Evolutionary conservation across 2,329 filamentous ascomycete species (phyloP), one percentile per base, ranked within the genome.

Genomic region (Talaromyces atroroseus): DNA sequence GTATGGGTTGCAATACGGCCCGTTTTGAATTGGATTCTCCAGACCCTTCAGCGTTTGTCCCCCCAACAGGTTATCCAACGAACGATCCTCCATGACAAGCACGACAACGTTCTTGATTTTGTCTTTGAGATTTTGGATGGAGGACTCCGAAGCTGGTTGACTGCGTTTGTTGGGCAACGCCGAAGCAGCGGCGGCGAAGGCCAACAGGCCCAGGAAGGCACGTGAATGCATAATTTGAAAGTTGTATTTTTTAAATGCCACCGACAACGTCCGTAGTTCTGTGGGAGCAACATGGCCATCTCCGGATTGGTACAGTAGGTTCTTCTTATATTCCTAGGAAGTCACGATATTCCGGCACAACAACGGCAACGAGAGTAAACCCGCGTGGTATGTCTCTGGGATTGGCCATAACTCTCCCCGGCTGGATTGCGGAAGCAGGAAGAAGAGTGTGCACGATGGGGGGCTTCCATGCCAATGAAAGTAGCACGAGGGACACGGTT

Each of bases 21-120:
- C 57, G 24, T 63, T 59, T 16, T 59, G 50, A 12, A 61, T 48
- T 0, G 70, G 71, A 61, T 76, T 68, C 26, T 76, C 74, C 3
- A 62, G 60, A 4, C 63, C 34, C 47, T 66, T 69, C 58, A 75
- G 74, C 24, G 59, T 67, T 18, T 76, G 64, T 26, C 74, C 74
- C 32, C 74, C 74, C 16, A 71, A 68, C 26, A 75, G 70, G 53
- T 69, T 72, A 58, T 77, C 74, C 49, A 72, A 71, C 0, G 69
- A 70, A 24, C 74, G 65, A 59, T 76, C 75, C 55, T 76, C 74
- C 62, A 75, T 68, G 10, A 78, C 75, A 18, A 79, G 65, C 24
- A 78, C 72, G 48, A 79, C 76, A 5, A 78, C 75, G 60, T 76
- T 76, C 65, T 78, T 78, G 65, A 79, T 79, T 56, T 74, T 74